Conservation (phyloP, 805 yeast species). For the Candida succiphila region DNA sequence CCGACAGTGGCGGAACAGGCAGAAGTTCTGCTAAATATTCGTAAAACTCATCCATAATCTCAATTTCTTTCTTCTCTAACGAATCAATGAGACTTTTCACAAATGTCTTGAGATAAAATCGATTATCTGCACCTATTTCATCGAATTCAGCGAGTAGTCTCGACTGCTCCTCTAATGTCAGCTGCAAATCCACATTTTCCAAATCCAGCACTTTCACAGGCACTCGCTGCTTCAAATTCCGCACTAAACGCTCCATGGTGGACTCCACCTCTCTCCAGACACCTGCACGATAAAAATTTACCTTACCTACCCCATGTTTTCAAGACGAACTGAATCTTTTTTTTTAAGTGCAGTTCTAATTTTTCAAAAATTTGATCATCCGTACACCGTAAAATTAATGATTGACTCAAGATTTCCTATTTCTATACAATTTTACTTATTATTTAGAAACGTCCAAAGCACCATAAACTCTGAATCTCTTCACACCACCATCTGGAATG, state of each 20-base stretch:
- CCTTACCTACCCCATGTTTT: too few relatives aligned
- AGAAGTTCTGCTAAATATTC: slow-evolving; percentile 29
- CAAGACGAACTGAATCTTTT: too few relatives aligned
- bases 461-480: slow-evolving; percentile 81
- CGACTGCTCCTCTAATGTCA: slow-evolving; percentile 12
- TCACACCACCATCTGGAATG: slow-evolving; percentile 96
- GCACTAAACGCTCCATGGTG: slow-evolving; percentile 11
- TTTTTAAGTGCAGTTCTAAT: too few relatives aligned
- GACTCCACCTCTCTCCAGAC: too few relatives aligned
- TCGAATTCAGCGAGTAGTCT: slow-evolving; percentile 11
- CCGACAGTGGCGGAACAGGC: slow-evolving; percentile 20
- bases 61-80: slow-evolving; percentile 20
- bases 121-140: slow-evolving; percentile 27
- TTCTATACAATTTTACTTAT: too few relatives aligned
- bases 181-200: not conserved
- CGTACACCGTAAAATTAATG: too few relatives aligned
- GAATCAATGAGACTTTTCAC: slow-evolving; percentile 29
- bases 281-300: too few relatives aligned
- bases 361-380: too few relatives aligned
- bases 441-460: too few relatives aligned
- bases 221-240: slow-evolving; percentile 21
- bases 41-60: slow-evolving; percentile 32
- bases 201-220: slow-evolving; percentile 10
- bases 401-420: too few relatives aligned
- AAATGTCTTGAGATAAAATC: slow-evolving; percentile 39